Conservation (phyloP, 164 flowering plant species). For the Echeveria elegans region DNA sequence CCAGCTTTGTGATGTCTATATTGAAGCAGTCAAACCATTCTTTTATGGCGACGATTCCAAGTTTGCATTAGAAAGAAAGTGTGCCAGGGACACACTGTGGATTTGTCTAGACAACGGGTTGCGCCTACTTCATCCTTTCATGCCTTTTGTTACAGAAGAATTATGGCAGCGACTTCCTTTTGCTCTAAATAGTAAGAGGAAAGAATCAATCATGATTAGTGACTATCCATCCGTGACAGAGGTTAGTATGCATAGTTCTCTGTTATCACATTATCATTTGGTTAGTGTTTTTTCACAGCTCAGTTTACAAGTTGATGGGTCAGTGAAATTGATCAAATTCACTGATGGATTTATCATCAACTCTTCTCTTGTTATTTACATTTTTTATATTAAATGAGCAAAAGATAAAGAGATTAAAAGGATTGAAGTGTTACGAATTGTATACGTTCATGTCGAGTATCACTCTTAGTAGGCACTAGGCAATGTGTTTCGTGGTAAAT, state of each 20-base stretch:
- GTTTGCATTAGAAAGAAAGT: conserved; percentile 43
- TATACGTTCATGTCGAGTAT: too few relatives aligned
- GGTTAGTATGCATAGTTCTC: conserved; percentile 30
- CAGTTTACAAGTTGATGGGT: too few relatives aligned
- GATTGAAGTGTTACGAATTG: too few relatives aligned
- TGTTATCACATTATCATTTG: too few relatives aligned
- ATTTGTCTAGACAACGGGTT: conserved; percentile 84
- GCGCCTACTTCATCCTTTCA: conserved; percentile 92
- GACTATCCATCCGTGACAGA: conserved; percentile 65
- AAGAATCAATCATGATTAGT: conserved; percentile 69
- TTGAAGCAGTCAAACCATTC: conserved; percentile 89
- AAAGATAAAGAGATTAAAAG: too few relatives aligned
- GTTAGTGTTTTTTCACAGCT: too few relatives aligned
- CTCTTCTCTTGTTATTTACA: too few relatives aligned
- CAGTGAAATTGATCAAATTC: too few relatives aligned
- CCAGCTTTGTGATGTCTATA: conserved; percentile 88
- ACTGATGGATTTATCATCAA: too few relatives aligned
- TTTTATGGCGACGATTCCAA: conserved; percentile 41
- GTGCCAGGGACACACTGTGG: conserved; percentile 74
- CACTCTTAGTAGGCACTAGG: too few relatives aligned
- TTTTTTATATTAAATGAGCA: too few relatives aligned
- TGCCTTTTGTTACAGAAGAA: conserved; percentile 97
- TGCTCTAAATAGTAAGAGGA: conserved; percentile 24
- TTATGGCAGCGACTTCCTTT: conserved; percentile 95
- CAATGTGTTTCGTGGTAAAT: not conserved